Evolutionary conservation across 176 grass and related monocot genomes (phyloP).

Genomic region (Phragmites australis): DNA sequence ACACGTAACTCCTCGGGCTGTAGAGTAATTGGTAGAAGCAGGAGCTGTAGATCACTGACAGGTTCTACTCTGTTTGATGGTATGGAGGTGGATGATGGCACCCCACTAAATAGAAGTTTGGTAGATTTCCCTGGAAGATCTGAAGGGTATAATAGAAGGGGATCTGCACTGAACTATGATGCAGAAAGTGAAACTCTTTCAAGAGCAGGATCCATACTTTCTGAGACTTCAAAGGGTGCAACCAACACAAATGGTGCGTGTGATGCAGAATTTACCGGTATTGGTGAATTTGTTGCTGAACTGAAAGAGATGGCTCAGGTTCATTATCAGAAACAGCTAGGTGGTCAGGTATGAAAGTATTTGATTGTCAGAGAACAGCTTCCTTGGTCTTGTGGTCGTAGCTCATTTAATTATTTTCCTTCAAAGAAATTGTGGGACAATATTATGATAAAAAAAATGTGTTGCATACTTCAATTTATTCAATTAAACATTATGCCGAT

Average conservation of each 20-base stretch:
- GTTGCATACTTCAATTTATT: neutral
- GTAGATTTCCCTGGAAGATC: constrained; percentile 66
- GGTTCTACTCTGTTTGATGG: constrained; percentile 58
- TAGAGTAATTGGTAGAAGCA: constrained; percentile 78
- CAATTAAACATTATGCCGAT: neutral
- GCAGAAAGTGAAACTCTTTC: constrained; percentile 62
- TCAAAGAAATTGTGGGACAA: neutral
- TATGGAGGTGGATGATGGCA: constrained; percentile 55
- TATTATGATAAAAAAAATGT: neutral
- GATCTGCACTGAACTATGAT: constrained; percentile 42
- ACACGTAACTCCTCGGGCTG: constrained; percentile 36
- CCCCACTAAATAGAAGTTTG: constrained; percentile 71
- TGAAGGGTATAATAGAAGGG: constrained; percentile 56
- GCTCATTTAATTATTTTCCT: neutral
- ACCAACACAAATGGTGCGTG: constrained; percentile 47
- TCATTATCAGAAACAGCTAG: constrained; percentile 59
- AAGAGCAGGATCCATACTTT: constrained; percentile 62
- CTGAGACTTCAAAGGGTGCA: constrained; percentile 44
- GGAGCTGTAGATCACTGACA: constrained; percentile 75
- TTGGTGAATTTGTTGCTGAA: constrained; percentile 83
- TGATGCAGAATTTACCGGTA: constrained; percentile 61
- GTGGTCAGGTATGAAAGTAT: constrained; percentile 51
- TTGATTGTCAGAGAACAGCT: neutral
- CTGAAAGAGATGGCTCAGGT: constrained; percentile 91
- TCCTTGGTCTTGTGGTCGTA: neutral